Conservation (phyloP, 2,329 filamentous ascomycete species). For the Claviceps maximensis region DNA sequence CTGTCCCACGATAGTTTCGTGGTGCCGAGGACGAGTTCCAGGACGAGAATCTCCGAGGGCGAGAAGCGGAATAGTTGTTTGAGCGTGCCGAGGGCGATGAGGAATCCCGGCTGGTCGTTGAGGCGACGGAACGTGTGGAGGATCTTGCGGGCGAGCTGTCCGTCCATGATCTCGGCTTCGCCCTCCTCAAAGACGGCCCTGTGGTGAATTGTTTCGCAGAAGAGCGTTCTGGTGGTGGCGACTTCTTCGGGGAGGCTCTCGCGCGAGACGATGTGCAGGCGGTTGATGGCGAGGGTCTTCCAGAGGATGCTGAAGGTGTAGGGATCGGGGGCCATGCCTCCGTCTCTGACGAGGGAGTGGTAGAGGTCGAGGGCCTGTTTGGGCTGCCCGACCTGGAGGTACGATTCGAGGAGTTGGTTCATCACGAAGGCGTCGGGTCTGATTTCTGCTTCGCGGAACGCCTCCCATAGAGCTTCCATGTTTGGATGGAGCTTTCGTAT, state of each 20-base stretch:
- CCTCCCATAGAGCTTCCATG: conserved; percentile 47
- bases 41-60: conserved; percentile 30
- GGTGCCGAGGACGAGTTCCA: conserved; percentile 33
- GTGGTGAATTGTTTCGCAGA: conserved; percentile 36
- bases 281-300: conserved; percentile 42
- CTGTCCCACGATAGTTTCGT: conserved; percentile 31
- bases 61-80: conserved; percentile 29
- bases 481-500: conserved; percentile 43
- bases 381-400: conserved; percentile 45
- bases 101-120: conserved; percentile 29
- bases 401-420: conserved; percentile 62
- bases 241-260: conserved; percentile 18
- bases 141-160: conserved; percentile 34
- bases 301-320: conserved; percentile 59
- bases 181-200: conserved; percentile 25
- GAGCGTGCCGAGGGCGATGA: conserved; percentile 32
- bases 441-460: conserved; percentile 50
- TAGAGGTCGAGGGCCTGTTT: conserved; percentile 43
- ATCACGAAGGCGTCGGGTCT: conserved; percentile 60
- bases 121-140: conserved; percentile 37
- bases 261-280: conserved; percentile 23
- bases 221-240: conserved; percentile 26
- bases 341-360: conserved; percentile 34
- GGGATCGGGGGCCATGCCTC: conserved; percentile 44
- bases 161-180: conserved; percentile 27